Evolutionary conservation across 2,329 filamentous ascomycete genomes (phyloP), one percentile per base, ranked within the genome.

Genomic region (Phialophora chinensis): DNA sequence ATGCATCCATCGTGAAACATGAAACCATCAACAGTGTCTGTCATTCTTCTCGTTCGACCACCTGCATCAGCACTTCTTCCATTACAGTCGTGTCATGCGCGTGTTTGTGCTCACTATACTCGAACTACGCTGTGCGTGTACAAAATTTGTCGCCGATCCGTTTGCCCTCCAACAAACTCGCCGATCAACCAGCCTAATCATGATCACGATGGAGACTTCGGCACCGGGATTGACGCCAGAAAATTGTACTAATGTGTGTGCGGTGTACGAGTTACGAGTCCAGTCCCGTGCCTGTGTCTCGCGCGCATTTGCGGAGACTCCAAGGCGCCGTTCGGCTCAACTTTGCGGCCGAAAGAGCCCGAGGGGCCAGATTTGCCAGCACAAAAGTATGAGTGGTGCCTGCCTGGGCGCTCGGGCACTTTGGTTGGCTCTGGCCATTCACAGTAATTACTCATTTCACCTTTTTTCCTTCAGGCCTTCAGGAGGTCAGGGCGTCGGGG

Each of bases 271-370:
- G 17, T 7, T 44, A 49, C 23, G 20, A 14, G 10, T 25, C 23
- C 12, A 10, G 38, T 44, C 5, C 5, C 38, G 35, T n/a, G 20
- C 5, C 29, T 29, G n/a, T 35, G 20, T 60, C 27, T 60, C 59
- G 59, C 20, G 44, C 59, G 59, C 47, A 53, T 17, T 11, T 27
- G 59, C 47, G 59, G 59, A 42, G 59, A 50, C 33, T 17, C 8
- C 17, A 31, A 14, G 14, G 8, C 20, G 49, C 10, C 20, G 49
- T 7, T 27, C 29, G 47, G 49, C 23, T 25, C 20, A 44, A 52
- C 27, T 23, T 61, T 61, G 59, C 59, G 59, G 59, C 59, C 59
- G 59, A 61, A 23, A 61, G 44, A 20, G 31, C 29, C 42, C 57
- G 57, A 35, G 31, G 7, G 31, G 7, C 7, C 31, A 31, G 29